Conservation (phyloP, 177 flowering plant genomes). For the Vitis hybrid region DNA sequence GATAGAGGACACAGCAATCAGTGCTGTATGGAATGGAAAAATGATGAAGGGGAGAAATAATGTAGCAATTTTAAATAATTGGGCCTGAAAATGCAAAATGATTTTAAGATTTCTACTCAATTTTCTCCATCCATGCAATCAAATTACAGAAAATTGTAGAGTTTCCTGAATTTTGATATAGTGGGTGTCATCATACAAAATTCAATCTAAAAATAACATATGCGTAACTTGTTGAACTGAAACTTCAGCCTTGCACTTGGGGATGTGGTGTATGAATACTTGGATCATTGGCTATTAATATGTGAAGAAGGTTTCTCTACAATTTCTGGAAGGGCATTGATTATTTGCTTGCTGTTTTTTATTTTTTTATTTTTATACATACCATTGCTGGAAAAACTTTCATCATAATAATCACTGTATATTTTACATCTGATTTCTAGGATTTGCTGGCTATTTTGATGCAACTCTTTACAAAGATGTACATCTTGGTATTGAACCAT, state of each 20-base stretch:
- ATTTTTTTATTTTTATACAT: neutral
- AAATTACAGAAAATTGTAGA: neutral
- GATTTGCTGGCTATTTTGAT: constrained; percentile 99
- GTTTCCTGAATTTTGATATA: neutral
- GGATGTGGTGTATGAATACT: neutral
- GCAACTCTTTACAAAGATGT: constrained; percentile 88
- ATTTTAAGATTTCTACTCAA: neutral
- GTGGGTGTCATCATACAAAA: neutral
- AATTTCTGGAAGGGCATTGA: neutral
- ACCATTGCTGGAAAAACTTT: neutral
- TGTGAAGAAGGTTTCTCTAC: neutral
- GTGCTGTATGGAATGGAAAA: neutral
- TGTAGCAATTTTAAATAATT: neutral
- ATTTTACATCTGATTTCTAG: constrained; percentile 32
- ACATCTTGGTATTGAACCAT: constrained; percentile 98
- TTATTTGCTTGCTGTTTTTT: neutral
- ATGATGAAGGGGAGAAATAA: neutral
- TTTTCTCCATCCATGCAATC: neutral
- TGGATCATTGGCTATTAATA: neutral
- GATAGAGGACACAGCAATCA: neutral
- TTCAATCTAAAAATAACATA: neutral
- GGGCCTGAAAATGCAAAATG: neutral
- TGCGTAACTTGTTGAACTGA: neutral
- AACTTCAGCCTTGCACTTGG: neutral
- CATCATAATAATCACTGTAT: neutral